phyloP scores from a whole-genome alignment of 352 stramenopile genomes.

The Phytophthora gonapodyides region DNA sequence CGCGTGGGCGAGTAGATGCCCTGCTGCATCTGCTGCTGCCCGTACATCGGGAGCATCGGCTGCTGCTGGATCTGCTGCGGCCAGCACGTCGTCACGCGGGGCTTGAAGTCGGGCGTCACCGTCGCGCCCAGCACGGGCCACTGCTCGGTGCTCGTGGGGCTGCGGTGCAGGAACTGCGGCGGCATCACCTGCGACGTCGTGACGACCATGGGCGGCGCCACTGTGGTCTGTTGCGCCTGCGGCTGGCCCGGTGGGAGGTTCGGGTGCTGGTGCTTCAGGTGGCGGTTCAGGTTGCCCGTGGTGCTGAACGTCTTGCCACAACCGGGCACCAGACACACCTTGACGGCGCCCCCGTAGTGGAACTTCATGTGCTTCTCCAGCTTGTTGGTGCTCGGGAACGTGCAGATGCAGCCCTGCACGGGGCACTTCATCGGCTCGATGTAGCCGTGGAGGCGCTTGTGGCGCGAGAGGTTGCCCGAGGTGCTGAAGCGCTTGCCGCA shows the following conservation, averaged over 20 bases:
- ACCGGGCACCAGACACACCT: conserved; percentile 35
- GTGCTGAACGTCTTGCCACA: conserved; percentile 63
- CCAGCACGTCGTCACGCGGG: conserved; percentile 20
- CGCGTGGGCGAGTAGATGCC: conserved; percentile 31
- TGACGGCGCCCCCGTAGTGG: conserved; percentile 36
- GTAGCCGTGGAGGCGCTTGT: conserved; percentile 42
- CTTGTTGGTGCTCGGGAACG: conserved; percentile 30
- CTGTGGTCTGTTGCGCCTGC: conserved; percentile 3
- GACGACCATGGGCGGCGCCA: conserved; percentile 8
- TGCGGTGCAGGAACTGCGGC: conserved; percentile 29
- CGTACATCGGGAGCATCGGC: conserved; percentile 21
- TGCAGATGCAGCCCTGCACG: conserved; percentile 25
- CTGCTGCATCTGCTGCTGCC: conserved; percentile 19
- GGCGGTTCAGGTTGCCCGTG: conserved; percentile 52
- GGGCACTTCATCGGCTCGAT: conserved; percentile 33
- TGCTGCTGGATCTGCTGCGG: conserved; percentile 30
- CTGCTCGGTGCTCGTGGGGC: conserved; percentile 37
- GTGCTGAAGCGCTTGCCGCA: conserved; percentile 55
- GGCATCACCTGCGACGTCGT: conserved; percentile 19
- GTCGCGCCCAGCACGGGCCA: conserved; percentile 21
- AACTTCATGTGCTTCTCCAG: conserved; percentile 43
- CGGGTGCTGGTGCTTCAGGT: conserved; percentile 33
- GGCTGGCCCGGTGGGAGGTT: not conserved
- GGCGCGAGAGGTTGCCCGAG: conserved; percentile 45
- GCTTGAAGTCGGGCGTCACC: conserved; percentile 25